phyloP scores from a whole-genome alignment of 225 moss, liverwort and hornwort species.

The Straminergon stramineum region DNA sequence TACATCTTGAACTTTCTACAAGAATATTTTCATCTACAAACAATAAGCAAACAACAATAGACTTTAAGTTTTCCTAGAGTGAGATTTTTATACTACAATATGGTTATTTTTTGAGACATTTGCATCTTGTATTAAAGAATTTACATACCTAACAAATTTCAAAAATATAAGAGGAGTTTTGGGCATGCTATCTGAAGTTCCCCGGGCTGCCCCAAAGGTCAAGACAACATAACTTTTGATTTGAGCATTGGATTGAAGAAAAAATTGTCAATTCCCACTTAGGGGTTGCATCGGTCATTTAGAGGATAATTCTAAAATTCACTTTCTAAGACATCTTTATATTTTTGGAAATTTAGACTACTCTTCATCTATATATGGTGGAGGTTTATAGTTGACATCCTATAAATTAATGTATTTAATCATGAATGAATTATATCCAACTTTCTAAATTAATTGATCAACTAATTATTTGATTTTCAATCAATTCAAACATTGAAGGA shows the following conservation, averaged over 20 bases:
- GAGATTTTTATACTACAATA: too few species aligned
- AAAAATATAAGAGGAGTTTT: too few species aligned
- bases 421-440: not conserved
- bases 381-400: not conserved
- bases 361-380: fast-evolving
- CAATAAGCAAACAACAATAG: not conserved
- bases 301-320: not conserved
- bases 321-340: not conserved
- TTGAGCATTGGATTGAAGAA: too few species aligned
- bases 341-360: not conserved
- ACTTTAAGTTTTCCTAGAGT: too few species aligned
- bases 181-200: too few species aligned
- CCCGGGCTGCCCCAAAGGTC: too few species aligned
- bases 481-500: not conserved
- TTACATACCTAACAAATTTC: too few species aligned
- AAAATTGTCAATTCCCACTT: too few species aligned
- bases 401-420: not conserved
- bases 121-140: too few species aligned
- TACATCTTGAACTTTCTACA: not conserved
- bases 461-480: not conserved
- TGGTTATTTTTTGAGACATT: too few species aligned
- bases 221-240: too few species aligned
- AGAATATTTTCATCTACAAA: not conserved
- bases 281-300: too few species aligned
- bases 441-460: not conserved